Evolutionary conservation across 208 protist genomes (phyloP).

Genomic region (Leptomonas pyrrhocoris): DNA sequence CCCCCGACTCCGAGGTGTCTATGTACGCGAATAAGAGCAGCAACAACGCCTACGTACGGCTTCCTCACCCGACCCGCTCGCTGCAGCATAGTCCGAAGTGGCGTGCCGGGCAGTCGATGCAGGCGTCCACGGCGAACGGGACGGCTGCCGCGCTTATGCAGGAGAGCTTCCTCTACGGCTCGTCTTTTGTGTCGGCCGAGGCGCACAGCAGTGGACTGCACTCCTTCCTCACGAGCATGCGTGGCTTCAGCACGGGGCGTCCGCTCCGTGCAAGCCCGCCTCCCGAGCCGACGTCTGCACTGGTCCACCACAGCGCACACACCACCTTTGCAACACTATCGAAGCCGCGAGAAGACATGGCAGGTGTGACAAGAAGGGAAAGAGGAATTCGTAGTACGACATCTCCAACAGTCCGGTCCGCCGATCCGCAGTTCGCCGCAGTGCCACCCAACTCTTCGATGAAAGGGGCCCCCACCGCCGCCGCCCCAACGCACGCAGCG

Average conservation of each 20-base stretch:
- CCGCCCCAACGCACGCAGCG: neutral
- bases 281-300: neutral
- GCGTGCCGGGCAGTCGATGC: neutral
- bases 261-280: neutral
- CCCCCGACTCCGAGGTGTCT: neutral
- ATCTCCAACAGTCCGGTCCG: no score
- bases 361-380: no score
- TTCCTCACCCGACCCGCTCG: neutral
- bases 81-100: neutral
- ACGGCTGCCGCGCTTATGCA: neutral
- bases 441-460: no score
- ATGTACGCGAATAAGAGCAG: neutral
- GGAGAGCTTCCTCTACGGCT: neutral
- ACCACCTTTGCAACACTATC: no score
- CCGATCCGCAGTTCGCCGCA: no score
- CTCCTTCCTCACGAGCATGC: constrained; percentile 1
- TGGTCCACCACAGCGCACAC: neutral
- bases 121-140: neutral
- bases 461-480: no score
- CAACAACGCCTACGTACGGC: constrained; percentile 8
- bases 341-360: no score
- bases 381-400: no score
- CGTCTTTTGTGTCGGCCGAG: neutral
- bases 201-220: neutral
- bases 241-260: neutral